These are phyloP conservation scores for Datisca glomerata DNA, from an alignment of 306 rosid genomes.

Conservation along the genomic window DNA sequence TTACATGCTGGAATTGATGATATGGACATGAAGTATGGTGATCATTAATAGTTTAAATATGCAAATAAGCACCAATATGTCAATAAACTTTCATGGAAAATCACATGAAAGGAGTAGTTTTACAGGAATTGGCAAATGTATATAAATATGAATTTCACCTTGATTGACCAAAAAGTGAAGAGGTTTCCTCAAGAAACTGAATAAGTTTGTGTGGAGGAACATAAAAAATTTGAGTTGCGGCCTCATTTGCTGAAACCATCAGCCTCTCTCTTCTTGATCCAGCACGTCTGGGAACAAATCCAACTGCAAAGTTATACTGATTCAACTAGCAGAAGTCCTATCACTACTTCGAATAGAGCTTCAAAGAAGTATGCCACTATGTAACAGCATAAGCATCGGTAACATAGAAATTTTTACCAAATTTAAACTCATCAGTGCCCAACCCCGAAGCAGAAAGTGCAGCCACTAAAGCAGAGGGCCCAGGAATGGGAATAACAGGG, in stretches of 20 bases:
- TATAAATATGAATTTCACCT: too few species aligned
- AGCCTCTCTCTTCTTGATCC: constrained; percentile 74
- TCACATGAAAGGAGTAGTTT: too few species aligned
- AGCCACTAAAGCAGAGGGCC: constrained; percentile 82
- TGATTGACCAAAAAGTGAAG: constrained; percentile 48
- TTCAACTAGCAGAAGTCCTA: too few species aligned
- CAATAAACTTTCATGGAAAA: too few species aligned
- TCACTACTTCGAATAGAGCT: too few species aligned
- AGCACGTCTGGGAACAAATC: constrained; percentile 73
- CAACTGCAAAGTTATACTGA: constrained; percentile 33
- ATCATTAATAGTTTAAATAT: too few species aligned
- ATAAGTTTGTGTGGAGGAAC: constrained; percentile 92
- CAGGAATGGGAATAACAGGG: constrained; percentile 77
- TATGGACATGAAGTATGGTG: too few species aligned
- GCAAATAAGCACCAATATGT: too few species aligned
- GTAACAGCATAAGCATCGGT: constrained; percentile 6
- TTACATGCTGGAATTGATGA: too few species aligned
- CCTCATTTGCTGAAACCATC: constrained; percentile 57
- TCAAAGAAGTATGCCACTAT: constrained; percentile 7
- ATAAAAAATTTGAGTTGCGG: constrained; percentile 67
- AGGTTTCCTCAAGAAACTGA: constrained; percentile 72
- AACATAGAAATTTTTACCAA: constrained; percentile 38
- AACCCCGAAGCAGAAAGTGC: constrained; percentile 90
- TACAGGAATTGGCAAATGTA: too few species aligned
- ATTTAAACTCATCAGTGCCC: constrained; percentile 63